Percentiles rank a stretch among this genome's conserved stretches.
Evolutionary conservation across 2,329 filamentous ascomycete species (phyloP).

Genomic region (Apiospora arundinis): DNA sequence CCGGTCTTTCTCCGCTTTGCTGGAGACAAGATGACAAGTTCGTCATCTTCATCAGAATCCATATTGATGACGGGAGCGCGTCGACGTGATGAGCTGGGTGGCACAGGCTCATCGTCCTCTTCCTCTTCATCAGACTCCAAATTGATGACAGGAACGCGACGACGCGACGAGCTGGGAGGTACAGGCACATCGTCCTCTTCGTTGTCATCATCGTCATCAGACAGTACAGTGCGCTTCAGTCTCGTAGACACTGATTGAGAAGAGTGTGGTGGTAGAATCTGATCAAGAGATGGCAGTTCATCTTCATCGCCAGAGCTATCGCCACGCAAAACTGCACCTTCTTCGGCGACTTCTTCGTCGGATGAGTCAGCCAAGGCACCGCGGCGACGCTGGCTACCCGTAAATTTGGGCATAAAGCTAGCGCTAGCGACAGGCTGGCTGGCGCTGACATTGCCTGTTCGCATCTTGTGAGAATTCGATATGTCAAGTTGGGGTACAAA

Average conservation of each 20-base stretch:
- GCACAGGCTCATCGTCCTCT: conserved; percentile 30
- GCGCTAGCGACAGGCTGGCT: conserved; percentile 30
- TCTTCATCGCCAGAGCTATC: conserved; percentile 33
- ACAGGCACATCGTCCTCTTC: conserved; percentile 29
- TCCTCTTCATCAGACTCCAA: conserved; percentile 34
- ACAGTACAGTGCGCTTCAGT: conserved; percentile 34
- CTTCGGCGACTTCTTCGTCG: conserved; percentile 34
- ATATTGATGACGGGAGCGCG: conserved; percentile 31
- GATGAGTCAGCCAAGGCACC: conserved; percentile 30
- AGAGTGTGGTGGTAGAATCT: conserved; percentile 28
- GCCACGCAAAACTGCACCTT: conserved; percentile 29
- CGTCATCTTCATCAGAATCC: conserved; percentile 33
- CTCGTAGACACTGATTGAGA: conserved; percentile 40
- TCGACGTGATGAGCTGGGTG: conserved; percentile 24
- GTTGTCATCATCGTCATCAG: conserved; percentile 33
- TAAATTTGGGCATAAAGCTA: conserved; percentile 37
- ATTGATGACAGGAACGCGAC: conserved; percentile 30
- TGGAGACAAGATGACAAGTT: conserved; percentile 33
- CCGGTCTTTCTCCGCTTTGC: conserved; percentile 37
- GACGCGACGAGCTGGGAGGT: conserved; percentile 20
- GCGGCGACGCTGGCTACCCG: conserved; percentile 23
- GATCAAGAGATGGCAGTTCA: conserved; percentile 28
- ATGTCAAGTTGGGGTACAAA: not conserved
- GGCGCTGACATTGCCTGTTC: conserved; percentile 14
- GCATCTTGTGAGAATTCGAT: conserved; percentile 8